Evolutionary conservation across 208 protist species (phyloP).

Genomic region (Trypanosoma platydactyli): DNA sequence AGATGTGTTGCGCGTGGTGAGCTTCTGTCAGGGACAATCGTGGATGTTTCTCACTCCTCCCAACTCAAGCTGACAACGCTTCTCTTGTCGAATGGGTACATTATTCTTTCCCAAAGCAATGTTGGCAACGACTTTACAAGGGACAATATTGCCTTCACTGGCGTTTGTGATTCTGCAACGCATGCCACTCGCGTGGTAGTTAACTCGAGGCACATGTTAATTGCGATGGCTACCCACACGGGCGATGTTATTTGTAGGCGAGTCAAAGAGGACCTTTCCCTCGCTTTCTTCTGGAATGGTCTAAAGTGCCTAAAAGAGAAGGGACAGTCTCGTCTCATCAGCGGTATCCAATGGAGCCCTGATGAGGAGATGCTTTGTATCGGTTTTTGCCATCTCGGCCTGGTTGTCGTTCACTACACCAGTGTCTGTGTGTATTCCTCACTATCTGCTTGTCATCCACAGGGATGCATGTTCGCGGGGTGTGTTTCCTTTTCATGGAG

Average conservation of each 20-base stretch:
- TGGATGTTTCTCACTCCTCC: slow-evolving; percentile 40
- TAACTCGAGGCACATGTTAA: slow-evolving; percentile 53
- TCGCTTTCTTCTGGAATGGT: slow-evolving; percentile 47
- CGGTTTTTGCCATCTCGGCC: slow-evolving; percentile 51
- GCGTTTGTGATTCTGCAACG: slow-evolving; percentile 32
- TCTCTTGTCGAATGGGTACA: slow-evolving; percentile 52
- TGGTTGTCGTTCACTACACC: slow-evolving; percentile 67
- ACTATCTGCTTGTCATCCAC: background rate
- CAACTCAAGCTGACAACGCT: slow-evolving; percentile 44
- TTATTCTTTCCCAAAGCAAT: slow-evolving; percentile 46
- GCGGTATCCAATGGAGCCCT: slow-evolving; percentile 53
- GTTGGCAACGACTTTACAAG: slow-evolving; percentile 49
- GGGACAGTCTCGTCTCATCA: slow-evolving; percentile 33
- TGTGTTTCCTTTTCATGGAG: slow-evolving; percentile 27
- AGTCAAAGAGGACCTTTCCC: slow-evolving; percentile 31
- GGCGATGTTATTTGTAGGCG: slow-evolving; percentile 54
- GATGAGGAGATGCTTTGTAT: slow-evolving; percentile 65
- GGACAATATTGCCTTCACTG: slow-evolving; percentile 39
- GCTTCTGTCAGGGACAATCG: slow-evolving; percentile 37
- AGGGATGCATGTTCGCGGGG: slow-evolving; percentile 4
- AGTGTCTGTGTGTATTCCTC: slow-evolving; percentile 53
- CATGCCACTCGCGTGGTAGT: slow-evolving; percentile 37
- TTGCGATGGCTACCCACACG: slow-evolving; percentile 55
- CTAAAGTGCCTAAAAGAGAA: slow-evolving; percentile 36
- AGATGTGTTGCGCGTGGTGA: background rate